phyloP scores from a whole-genome alignment of 1,284 basidiomycete species.

The Meripilus lineatus region DNA sequence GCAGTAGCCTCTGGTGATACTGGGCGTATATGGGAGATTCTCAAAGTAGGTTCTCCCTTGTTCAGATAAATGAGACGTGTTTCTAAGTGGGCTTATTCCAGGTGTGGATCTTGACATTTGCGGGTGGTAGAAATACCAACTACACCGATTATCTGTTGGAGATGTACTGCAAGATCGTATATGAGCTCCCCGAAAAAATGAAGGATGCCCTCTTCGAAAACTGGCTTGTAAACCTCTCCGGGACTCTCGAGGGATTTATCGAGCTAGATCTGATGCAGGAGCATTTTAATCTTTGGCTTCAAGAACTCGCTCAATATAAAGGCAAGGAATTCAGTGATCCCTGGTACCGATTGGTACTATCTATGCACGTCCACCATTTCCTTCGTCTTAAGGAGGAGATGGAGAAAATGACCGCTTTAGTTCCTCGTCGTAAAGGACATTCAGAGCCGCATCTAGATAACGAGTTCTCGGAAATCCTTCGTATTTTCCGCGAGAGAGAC shows the following conservation, averaged over 20 bases:
- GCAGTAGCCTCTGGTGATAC: conserved; percentile 10
- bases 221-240: conserved; percentile 19
- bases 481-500: too few relatives aligned
- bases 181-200: conserved; percentile 6
- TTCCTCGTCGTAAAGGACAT: conserved; percentile 20
- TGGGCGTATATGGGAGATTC: conserved; percentile 9
- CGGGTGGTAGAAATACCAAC: conserved; percentile 12
- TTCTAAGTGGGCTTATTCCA: neutral
- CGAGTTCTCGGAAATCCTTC: too few relatives aligned
- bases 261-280: conserved; percentile 20
- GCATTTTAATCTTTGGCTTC: conserved; percentile 17
- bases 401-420: conserved; percentile 19
- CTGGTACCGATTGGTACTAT: conserved; percentile 24
- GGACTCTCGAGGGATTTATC: conserved; percentile 17
- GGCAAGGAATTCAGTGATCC: conserved; percentile 26
- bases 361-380: conserved; percentile 26
- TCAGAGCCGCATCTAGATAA: conserved; percentile 15
- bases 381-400: conserved; percentile 27
- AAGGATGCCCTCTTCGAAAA: conserved; percentile 15
- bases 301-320: conserved; percentile 21
- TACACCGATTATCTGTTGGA: conserved; percentile 15
- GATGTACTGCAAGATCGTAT: conserved; percentile 15
- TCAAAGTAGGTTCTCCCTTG: conserved; percentile 8
- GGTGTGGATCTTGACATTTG: conserved; percentile 19
- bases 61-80: neutral